Percentiles rank a stretch among this genome's conserved stretches.
Evolutionary conservation across 352 stramenopile genomes (phyloP).

Genomic region (Phytophthora meadii): DNA sequence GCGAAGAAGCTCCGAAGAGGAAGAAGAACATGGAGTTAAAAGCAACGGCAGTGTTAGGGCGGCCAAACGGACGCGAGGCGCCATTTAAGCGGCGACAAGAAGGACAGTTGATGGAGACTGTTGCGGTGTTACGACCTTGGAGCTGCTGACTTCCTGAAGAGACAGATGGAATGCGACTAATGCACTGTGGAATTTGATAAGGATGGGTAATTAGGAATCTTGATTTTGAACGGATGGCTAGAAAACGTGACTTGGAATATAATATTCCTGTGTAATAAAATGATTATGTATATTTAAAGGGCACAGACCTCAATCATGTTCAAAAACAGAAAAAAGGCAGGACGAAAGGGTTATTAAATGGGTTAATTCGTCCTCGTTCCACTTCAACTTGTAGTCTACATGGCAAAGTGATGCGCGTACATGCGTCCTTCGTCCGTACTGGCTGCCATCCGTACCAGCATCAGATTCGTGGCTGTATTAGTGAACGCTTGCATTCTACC

Average conservation of each 20-base stretch:
- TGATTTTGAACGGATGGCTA: too few species aligned
- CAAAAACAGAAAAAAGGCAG: too few species aligned
- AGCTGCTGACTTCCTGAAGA: conserved; percentile 22
- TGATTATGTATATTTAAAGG: too few species aligned
- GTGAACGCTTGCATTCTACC: conserved; percentile 50
- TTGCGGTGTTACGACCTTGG: background rate
- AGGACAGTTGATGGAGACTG: conserved; percentile 5
- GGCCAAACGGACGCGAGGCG: conserved; percentile 4
- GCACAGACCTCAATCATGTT: too few species aligned
- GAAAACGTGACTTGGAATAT: too few species aligned
- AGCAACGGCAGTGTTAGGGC: conserved; percentile 1
- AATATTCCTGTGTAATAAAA: too few species aligned
- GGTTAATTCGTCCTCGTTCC: too few species aligned
- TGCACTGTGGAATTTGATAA: background rate
- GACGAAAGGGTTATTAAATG: too few species aligned
- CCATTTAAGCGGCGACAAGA: conserved; percentile 9
- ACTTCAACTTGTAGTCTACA: conserved; percentile 8
- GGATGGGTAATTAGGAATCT: too few species aligned
- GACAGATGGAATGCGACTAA: conserved; percentile 21
- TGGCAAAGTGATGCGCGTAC: conserved; percentile 41
- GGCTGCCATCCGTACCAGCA: conserved; percentile 68
- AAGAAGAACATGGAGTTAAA: background rate
- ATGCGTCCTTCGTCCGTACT: conserved; percentile 46
- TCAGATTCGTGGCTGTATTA: conserved; percentile 61
- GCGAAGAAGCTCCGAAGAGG: conserved; percentile 40